phyloP scores from a whole-genome alignment of 768 basidiomycete genomes.

The Lenzites betulinus region DNA sequence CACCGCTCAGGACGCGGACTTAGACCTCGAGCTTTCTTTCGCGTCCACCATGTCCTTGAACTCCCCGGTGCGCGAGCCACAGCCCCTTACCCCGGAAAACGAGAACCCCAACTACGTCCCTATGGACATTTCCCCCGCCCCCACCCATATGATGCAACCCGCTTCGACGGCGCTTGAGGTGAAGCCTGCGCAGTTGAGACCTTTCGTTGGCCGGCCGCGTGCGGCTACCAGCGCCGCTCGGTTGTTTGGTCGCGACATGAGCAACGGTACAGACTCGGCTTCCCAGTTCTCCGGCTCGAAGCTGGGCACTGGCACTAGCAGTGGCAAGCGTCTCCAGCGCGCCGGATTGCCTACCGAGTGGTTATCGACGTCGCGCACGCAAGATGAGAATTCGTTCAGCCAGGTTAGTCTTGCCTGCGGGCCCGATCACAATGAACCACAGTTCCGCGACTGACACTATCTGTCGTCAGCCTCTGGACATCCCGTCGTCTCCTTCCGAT shows the following conservation, averaged over 20 bases:
- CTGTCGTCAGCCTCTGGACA: constrained; percentile 37
- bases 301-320: constrained; percentile 42
- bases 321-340: constrained; percentile 59
- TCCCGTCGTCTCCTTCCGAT: constrained; percentile 52
- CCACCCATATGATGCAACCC: constrained; percentile 27
- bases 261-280: constrained; percentile 46
- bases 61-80: constrained; percentile 58
- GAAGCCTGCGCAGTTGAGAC: constrained; percentile 31
- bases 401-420: constrained; percentile 29
- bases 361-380: constrained; percentile 37
- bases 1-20: constrained; percentile 62
- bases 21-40: constrained; percentile 80
- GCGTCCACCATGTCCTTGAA: constrained; percentile 81
- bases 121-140: constrained; percentile 85
- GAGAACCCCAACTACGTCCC: constrained; percentile 50
- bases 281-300: constrained; percentile 33
- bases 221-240: constrained; percentile 67
- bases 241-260: constrained; percentile 74
- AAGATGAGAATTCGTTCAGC: constrained; percentile 32
- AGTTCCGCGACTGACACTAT: constrained; percentile 19
- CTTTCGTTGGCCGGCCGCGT: constrained; percentile 50
- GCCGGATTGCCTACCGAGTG: constrained; percentile 66
- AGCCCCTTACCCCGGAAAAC: constrained; percentile 49
- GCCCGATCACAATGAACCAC: not conserved
- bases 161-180: not conserved